phyloP scores from a whole-genome alignment of 345 rosid genomes.

The Leavenworthia alabamica region DNA sequence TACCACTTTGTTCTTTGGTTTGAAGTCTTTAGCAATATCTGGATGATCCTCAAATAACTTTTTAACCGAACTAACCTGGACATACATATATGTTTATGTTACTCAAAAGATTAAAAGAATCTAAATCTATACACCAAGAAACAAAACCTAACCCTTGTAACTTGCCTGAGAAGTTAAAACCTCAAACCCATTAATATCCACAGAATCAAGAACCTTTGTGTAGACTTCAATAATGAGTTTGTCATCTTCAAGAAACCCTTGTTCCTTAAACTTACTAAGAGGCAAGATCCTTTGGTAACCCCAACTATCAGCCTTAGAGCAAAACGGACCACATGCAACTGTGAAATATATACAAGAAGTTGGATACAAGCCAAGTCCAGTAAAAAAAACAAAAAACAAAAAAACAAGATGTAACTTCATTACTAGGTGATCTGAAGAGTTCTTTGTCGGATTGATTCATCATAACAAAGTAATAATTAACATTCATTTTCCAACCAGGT shows the following conservation, averaged over 20 bases:
- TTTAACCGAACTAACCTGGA: constrained; percentile 3
- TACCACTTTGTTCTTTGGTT: background rate
- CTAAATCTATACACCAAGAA: background rate
- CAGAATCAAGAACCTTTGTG: background rate
- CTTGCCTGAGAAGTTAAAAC: constrained; percentile 19
- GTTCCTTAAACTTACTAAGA: background rate
- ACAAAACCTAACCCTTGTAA: background rate
- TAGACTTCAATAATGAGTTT: constrained; percentile 15
- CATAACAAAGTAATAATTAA: background rate
- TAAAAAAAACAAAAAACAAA: background rate
- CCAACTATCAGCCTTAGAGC: background rate
- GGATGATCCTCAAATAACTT: background rate
- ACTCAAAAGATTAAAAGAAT: too few species aligned
- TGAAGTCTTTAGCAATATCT: background rate
- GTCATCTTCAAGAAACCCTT: constrained; percentile 3
- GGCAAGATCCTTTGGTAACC: background rate
- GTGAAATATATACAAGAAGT: background rate
- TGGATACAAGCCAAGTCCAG: background rate
- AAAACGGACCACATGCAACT: background rate
- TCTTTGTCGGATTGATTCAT: constrained; percentile 13
- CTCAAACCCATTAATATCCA: background rate
- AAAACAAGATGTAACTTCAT: background rate
- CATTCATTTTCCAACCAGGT: constrained; percentile 2
- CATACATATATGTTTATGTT: too few species aligned
- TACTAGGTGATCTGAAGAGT: background rate